These are phyloP conservation scores for Puya raimondii DNA, from an alignment of 176 grass and related monocot species.

Conservation along the genomic window DNA sequence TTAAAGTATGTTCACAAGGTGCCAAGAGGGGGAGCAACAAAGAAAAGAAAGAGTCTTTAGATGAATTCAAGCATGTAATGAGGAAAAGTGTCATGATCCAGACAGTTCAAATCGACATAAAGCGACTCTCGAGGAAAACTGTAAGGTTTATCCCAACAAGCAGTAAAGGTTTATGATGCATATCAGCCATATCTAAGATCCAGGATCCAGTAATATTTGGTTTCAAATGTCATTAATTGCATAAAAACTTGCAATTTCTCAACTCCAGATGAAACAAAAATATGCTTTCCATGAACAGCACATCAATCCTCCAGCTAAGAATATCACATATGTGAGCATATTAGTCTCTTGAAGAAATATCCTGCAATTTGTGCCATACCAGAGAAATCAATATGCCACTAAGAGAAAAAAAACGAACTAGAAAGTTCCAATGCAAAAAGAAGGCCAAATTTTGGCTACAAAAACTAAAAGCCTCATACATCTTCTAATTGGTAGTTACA, in stretches of 20 bases:
- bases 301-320: conserved; percentile 8
- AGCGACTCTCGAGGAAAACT: background rate
- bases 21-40: background rate
- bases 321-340: conserved; percentile 19
- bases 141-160: background rate
- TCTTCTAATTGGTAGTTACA: background rate
- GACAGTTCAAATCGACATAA: conserved; percentile 1
- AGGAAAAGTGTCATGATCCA: background rate
- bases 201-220: background rate
- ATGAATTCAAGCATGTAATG: background rate
- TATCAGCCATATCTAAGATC: background rate
- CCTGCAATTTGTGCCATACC: conserved; percentile 38
- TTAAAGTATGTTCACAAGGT: too few relatives aligned
- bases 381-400: conserved; percentile 27
- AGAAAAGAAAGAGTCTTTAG: background rate
- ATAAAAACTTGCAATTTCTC: background rate
- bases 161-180: background rate
- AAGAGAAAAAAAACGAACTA: conserved; percentile 5
- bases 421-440: conserved; percentile 1
- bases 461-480: conserved; percentile 12
- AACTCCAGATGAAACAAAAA: background rate
- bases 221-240: conserved; percentile 2
- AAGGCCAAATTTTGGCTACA: conserved; percentile 8
- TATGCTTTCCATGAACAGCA: conserved; percentile 13
- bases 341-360: conserved; percentile 23